phyloP scores from a whole-genome alignment of 371 early-diverging fungal genomes.

The Rhizopus arrhizus region DNA sequence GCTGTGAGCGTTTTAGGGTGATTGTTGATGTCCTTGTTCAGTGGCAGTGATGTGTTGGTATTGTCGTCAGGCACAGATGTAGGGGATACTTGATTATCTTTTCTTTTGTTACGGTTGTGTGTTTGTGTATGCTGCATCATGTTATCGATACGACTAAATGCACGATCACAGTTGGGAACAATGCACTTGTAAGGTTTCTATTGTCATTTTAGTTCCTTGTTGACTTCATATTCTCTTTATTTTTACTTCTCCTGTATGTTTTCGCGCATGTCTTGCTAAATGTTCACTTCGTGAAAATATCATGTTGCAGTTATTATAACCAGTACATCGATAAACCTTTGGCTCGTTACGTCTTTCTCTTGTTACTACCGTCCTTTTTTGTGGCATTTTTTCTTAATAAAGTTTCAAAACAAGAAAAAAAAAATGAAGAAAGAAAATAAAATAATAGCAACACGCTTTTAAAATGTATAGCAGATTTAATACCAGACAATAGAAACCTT shows the following conservation, averaged over 20 bases:
- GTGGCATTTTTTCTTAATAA: not conserved
- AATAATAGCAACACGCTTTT: not conserved
- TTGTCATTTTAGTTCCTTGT: not conserved
- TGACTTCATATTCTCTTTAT: not conserved
- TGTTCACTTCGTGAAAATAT: constrained; percentile 58
- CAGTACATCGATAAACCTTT: constrained; percentile 53
- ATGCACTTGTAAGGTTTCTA: constrained; percentile 54
- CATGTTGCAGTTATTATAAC: constrained; percentile 55
- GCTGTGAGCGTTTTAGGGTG: not conserved
- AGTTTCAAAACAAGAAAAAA: not conserved
- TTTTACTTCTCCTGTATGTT: constrained; percentile 63
- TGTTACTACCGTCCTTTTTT: not conserved
- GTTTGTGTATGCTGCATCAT: constrained; percentile 62
- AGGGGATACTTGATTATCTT: constrained; percentile 2
- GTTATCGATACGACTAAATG: constrained; percentile 57
- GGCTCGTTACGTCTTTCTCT: constrained; percentile 24
- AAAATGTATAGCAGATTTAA: too few relatives aligned
- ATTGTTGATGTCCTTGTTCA: constrained; percentile 3
- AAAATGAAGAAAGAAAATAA: not conserved
- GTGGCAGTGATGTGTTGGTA: not conserved
- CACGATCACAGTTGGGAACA: constrained; percentile 45
- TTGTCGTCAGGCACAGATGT: constrained; percentile 11
- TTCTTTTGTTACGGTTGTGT: constrained; percentile 30
- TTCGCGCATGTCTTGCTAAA: constrained; percentile 57
- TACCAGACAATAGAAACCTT: too few relatives aligned